Percentiles rank a stretch among this genome's conserved stretches.
These are phyloP conservation scores for Intubia oerlemansii DNA, from an alignment of 2,329 filamentous ascomycete species.

Conservation along the genomic window DNA sequence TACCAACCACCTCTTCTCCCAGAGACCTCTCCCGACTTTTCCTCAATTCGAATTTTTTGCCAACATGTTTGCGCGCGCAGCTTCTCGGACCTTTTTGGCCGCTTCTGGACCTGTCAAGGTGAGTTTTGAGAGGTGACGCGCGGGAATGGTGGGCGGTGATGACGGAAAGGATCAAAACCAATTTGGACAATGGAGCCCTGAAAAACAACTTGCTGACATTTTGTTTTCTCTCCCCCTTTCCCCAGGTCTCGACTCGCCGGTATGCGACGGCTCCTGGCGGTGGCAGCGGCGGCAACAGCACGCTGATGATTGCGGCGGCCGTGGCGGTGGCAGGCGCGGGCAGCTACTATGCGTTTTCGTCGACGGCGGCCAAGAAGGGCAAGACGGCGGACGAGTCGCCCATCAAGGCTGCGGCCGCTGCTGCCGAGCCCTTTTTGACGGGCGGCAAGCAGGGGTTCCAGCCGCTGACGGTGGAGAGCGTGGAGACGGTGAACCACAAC, in stretches of 20 bases:
- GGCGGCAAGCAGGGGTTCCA: slow-evolving; percentile 84
- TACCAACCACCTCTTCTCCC: not conserved
- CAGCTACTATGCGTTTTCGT: slow-evolving; percentile 33
- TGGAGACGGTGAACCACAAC: slow-evolving; percentile 77
- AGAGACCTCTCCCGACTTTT: too few species aligned
- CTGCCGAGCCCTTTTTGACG: slow-evolving; percentile 34
- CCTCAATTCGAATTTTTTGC: not conserved
- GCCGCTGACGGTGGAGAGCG: slow-evolving; percentile 54
- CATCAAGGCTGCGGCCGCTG: slow-evolving; percentile 21
- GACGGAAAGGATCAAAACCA: too few species aligned
- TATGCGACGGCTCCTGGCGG: slow-evolving; percentile 42
- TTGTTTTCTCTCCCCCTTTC: too few species aligned
- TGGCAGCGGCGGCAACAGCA: slow-evolving; percentile 22
- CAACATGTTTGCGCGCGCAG: slow-evolving; percentile 44
- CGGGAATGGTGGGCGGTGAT: too few species aligned
- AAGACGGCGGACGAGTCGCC: slow-evolving; percentile 27
- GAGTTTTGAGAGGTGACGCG: too few species aligned
- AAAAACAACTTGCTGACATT: too few species aligned
- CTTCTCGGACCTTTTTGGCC: slow-evolving; percentile 40
- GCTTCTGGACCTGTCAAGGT: slow-evolving; percentile 38
- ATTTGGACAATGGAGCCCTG: too few species aligned
- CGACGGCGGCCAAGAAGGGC: slow-evolving; percentile 24
- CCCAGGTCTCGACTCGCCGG: slow-evolving; percentile 28
- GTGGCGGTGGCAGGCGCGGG: slow-evolving; percentile 31
- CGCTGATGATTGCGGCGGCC: slow-evolving; percentile 38